Percentiles rank a stretch among this genome's conserved stretches.
phyloP scores from a whole-genome alignment of 352 stramenopile genomes.

The Pythium inflatum region DNA sequence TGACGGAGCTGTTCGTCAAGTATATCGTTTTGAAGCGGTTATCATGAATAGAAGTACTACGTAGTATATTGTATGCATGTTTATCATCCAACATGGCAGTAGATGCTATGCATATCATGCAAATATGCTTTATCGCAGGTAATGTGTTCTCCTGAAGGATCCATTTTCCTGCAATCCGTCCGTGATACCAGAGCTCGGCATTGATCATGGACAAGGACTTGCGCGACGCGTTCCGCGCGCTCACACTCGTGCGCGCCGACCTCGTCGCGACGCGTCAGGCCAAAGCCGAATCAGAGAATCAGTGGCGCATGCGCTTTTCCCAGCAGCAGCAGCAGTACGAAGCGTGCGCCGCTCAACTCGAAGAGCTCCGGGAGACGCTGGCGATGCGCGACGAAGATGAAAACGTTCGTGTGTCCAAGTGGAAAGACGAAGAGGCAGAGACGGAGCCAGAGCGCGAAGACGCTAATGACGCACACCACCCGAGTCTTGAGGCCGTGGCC shows the following conservation, averaged over 20 bases:
- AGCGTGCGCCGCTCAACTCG: background rate
- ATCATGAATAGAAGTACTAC: no score
- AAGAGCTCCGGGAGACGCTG: conserved; percentile 16
- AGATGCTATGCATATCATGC: no score
- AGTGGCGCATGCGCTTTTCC: conserved; percentile 5
- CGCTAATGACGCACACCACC: background rate
- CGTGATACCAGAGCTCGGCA: background rate
- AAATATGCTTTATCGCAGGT: no score
- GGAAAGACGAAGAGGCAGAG: background rate
- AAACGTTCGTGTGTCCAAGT: background rate
- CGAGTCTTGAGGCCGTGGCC: background rate
- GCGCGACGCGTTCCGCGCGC: conserved; percentile 51
- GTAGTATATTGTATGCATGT: no score
- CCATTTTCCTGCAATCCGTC: background rate
- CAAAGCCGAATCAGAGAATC: conserved; percentile 24
- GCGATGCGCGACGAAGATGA: conserved; percentile 19
- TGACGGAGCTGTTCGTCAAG: no score
- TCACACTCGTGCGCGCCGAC: conserved; percentile 51
- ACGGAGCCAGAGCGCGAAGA: conserved; percentile 14
- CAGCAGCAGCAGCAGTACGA: conserved; percentile 14
- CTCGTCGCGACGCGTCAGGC: conserved; percentile 29
- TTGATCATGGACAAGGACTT: conserved; percentile 63
- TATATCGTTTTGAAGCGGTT: no score
- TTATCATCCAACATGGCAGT: no score
- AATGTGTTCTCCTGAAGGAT: background rate